These are phyloP conservation scores for Ensete ventricosum DNA, from an alignment of 176 grass and related monocot genomes.

Conservation along the genomic window DNA sequence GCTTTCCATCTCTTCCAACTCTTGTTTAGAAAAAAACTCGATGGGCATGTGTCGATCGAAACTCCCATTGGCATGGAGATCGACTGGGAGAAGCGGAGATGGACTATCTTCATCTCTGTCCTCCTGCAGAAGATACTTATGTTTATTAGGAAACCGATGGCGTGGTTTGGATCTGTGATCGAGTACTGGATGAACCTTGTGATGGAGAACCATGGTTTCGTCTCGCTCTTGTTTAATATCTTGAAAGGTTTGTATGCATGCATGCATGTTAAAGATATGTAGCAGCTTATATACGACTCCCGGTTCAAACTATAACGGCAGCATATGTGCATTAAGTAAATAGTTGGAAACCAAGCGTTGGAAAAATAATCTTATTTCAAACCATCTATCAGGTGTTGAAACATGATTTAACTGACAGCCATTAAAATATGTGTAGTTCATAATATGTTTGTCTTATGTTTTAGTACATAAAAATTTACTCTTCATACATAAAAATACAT, in stretches of 20 bases:
- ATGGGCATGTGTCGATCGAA: slow-evolving; percentile 34
- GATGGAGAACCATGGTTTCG: background rate
- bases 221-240: background rate
- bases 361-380: too few relatives aligned
- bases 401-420: too few relatives aligned
- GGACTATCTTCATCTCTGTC: slow-evolving; percentile 37
- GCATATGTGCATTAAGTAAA: too few relatives aligned
- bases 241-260: background rate
- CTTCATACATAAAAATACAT: too few relatives aligned
- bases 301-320: too few relatives aligned
- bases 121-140: slow-evolving; percentile 32
- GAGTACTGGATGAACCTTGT: slow-evolving; percentile 34
- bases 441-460: too few relatives aligned
- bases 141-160: slow-evolving; percentile 16
- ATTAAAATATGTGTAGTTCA: too few relatives aligned
- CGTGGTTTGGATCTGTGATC: slow-evolving; percentile 17
- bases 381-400: too few relatives aligned
- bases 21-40: slow-evolving; percentile 37
- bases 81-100: slow-evolving; percentile 20
- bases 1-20: slow-evolving; percentile 38
- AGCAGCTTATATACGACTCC: too few relatives aligned
- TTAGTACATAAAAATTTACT: too few relatives aligned
- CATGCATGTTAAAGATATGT: too few relatives aligned
- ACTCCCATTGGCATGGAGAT: slow-evolving; percentile 37
- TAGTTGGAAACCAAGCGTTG: too few relatives aligned